A percentile compares a stretch with the other conserved stretches of the same genome.
These are phyloP conservation scores for Bretschneidera sinensis DNA, from an alignment of 345 rosid genomes.

Conservation along the genomic window DNA sequence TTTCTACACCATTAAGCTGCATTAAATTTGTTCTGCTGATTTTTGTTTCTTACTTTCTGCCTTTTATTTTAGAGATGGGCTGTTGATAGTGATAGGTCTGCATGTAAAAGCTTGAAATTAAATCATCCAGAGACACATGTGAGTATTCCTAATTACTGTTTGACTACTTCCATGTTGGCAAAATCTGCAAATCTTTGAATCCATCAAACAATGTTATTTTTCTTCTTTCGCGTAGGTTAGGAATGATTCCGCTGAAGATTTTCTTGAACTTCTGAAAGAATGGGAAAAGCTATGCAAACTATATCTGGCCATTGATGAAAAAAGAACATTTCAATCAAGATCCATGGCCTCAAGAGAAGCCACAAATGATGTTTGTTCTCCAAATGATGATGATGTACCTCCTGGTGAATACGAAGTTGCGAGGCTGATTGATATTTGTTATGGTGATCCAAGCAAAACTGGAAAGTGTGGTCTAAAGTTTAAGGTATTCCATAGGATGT, in stretches of 20 bases:
- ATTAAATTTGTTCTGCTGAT: slow-evolving; percentile 8
- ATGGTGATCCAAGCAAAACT: slow-evolving; percentile 64
- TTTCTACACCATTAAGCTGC: slow-evolving; percentile 11
- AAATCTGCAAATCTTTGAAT: slow-evolving; percentile 2
- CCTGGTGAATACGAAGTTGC: slow-evolving; percentile 69
- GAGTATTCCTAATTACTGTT: slow-evolving; percentile 22
- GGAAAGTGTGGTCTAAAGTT: slow-evolving; percentile 65
- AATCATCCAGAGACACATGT: slow-evolving; percentile 86
- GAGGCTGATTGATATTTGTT: slow-evolving; percentile 68
- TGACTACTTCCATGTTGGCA: background rate
- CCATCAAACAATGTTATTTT: slow-evolving; percentile 2
- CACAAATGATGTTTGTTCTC: slow-evolving; percentile 24
- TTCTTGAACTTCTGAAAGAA: slow-evolving; percentile 76
- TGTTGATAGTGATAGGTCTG: slow-evolving; percentile 60
- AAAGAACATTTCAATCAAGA: slow-evolving; percentile 15
- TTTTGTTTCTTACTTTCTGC: slow-evolving; percentile 16
- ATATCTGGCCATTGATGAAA: slow-evolving; percentile 28
- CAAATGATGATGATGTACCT: slow-evolving; percentile 29
- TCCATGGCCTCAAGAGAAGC: slow-evolving; percentile 25
- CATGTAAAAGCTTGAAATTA: slow-evolving; percentile 75
- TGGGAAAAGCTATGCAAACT: slow-evolving; percentile 76
- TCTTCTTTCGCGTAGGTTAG: slow-evolving; percentile 50
- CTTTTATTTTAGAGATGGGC: slow-evolving; percentile 74
- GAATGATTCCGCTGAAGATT: slow-evolving; percentile 84
- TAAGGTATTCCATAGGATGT: slow-evolving; percentile 47